phyloP scores from a whole-genome alignment of 192 early-diverging fungal genomes.

The Coemansia furcata region DNA sequence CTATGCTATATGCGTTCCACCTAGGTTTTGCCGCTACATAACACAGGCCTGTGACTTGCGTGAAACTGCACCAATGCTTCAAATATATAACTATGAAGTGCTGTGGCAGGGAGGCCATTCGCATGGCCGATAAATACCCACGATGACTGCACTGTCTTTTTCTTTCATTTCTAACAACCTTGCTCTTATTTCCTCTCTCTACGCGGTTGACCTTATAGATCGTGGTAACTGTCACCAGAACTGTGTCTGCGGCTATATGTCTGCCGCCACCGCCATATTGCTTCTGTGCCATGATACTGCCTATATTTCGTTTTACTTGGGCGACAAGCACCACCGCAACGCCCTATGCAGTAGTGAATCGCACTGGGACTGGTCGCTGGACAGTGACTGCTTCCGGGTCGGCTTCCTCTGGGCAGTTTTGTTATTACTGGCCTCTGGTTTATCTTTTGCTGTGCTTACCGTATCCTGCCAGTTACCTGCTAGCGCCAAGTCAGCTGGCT shows the following conservation, averaged over 20 bases:
- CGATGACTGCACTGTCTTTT: too few species aligned
- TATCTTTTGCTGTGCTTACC: background rate
- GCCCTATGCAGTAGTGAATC: conserved; percentile 1
- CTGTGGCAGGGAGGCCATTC: too few species aligned
- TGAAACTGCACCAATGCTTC: too few species aligned
- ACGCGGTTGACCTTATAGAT: background rate
- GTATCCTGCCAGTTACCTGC: background rate
- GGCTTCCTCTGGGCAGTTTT: conserved; percentile 22
- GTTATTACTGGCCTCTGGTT: background rate
- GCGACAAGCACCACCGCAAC: background rate
- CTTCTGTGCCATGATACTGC: background rate
- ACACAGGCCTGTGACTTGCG: too few species aligned
- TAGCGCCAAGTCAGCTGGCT: background rate
- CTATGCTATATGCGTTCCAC: too few species aligned
- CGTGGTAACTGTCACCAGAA: background rate
- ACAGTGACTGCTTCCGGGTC: conserved; percentile 16
- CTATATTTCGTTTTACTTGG: background rate
- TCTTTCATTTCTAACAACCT: too few species aligned
- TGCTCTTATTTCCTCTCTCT: too few species aligned
- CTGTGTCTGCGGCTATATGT: background rate
- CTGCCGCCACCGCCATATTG: background rate
- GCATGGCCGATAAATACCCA: too few species aligned
- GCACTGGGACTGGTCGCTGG: conserved; percentile 7
- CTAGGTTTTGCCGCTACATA: too few species aligned
- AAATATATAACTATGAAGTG: too few species aligned